A percentile compares a stretch with the other conserved stretches of the same genome.
phyloP scores from a whole-genome alignment of 2,329 filamentous ascomycete species.

The Pseudocercospora vitis region DNA sequence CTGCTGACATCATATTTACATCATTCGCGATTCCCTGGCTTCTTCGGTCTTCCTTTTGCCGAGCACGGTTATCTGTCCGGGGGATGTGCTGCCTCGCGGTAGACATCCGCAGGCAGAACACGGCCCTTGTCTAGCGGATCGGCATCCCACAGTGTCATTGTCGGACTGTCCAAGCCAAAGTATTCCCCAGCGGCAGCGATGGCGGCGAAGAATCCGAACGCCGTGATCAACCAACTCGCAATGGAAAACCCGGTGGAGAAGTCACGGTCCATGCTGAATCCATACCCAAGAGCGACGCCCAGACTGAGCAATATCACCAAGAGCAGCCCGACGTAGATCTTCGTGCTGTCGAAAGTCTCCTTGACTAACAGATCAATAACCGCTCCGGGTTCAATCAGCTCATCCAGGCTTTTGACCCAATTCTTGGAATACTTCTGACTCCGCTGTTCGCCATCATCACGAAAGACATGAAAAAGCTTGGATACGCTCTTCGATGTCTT shows the following conservation, averaged over 20 bases:
- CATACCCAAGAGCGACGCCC: conserved; percentile 21
- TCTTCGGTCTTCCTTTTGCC: neutral
- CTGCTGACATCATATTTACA: conserved; percentile 1
- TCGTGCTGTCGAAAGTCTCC: conserved; percentile 24
- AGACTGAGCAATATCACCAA: conserved; percentile 21
- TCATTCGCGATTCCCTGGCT: neutral
- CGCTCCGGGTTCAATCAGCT: conserved; percentile 19
- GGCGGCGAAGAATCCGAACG: conserved; percentile 25
- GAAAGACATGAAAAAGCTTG: conserved; percentile 6
- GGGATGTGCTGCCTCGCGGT: neutral
- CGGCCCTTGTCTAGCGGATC: neutral
- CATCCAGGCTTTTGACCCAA: conserved; percentile 18
- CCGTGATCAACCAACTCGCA: conserved; percentile 25
- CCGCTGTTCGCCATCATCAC: neutral
- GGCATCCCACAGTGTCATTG: conserved; percentile 18
- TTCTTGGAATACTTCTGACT: neutral
- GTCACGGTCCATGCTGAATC: conserved; percentile 21
- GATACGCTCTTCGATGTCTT: conserved; percentile 13
- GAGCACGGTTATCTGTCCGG: neutral
- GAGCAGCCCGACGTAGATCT: conserved; percentile 23
- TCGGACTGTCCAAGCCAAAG: conserved; percentile 21
- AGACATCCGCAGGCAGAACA: neutral
- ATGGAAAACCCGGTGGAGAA: conserved; percentile 27
- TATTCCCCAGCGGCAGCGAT: conserved; percentile 24
- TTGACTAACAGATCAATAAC: conserved; percentile 25